Evolutionary conservation across 306 rosid genomes (phyloP), one percentile per base, ranked within the genome.

Genomic region (Prunus mume): DNA sequence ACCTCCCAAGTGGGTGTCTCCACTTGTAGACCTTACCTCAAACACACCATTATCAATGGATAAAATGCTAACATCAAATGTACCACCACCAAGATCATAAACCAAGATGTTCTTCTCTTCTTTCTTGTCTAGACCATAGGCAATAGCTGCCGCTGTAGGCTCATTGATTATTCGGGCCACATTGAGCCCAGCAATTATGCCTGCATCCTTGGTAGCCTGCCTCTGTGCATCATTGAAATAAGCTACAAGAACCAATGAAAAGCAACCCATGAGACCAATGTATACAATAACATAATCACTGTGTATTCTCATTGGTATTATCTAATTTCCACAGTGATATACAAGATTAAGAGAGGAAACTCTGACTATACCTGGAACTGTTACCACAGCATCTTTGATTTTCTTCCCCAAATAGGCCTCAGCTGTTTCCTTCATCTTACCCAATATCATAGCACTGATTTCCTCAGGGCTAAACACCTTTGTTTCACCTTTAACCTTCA

Each of bases 41-140:
- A 86, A 83, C 54, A 89, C 85, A 18, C 91, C 89, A 72, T 87
- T 81, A n/a, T 89, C 89, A 30, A 86, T 89, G 41, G 85, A 75
- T 75, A 89, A 83, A 70, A 89, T 81, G 75, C 93, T 89, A 9
- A 89, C 93, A 83, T 88, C 90, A 77, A 88, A 86, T 30, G 93
- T 84, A 27, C 93, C 90, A 61, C 90, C 92, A 41, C 92, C 92
- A 70, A 88, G 92, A 74, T 88, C 90, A 68, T 68, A 88, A 27
- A 88, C 87, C 43, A 89, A 15, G 2, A 84, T 79, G 82, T 84
- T 89, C 77, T 76, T 67, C 69, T 83, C 93, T 9, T 72, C 90
- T 54, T 80, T 86, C 79, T 86, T 84, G 83, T 86, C 86, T 3
- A 82, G 68, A 49, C 89, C 93, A 57, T 84, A 84, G 54, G 93